These are phyloP conservation scores for Yamadazyma spencermartinsiae DNA, from an alignment of 1,139 yeast genomes.

Conservation along the genomic window DNA sequence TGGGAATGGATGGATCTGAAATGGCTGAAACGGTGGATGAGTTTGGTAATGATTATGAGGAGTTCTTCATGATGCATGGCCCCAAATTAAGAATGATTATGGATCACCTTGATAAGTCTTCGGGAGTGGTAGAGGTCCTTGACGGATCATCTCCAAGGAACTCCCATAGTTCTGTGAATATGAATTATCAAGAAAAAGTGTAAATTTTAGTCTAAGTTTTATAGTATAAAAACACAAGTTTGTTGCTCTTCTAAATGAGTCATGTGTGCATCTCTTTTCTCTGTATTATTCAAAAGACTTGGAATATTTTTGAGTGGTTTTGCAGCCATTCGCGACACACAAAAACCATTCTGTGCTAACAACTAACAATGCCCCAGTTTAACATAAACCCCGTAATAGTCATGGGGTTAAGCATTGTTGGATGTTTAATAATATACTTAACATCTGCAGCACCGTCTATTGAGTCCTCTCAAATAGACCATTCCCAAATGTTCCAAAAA, in stretches of 20 bases:
- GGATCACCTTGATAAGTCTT: conserved; percentile 14
- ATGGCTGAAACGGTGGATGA: conserved; percentile 33
- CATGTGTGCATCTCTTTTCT: not conserved
- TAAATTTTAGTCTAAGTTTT: conserved; percentile 1
- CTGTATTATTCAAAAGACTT: too few relatives aligned
- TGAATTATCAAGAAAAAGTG: conserved; percentile 14
- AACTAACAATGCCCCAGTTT: not conserved
- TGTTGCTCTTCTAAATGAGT: too few relatives aligned
- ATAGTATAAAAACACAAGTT: too few relatives aligned
- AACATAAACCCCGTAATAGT: not conserved
- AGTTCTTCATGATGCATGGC: conserved; percentile 20
- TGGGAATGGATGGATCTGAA: conserved; percentile 50
- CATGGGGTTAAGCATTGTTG: conserved; percentile 2
- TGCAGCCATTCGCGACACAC: not conserved
- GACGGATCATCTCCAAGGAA: conserved; percentile 18
- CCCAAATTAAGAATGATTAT: conserved; percentile 19
- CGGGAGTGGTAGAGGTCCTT: conserved; percentile 19
- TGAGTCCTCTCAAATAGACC: not conserved
- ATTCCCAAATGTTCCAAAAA: conserved; percentile 9
- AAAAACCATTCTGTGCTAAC: not conserved
- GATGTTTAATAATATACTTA: not conserved
- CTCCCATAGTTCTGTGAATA: conserved; percentile 16
- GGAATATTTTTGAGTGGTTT: too few relatives aligned
- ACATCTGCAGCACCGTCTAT: not conserved
- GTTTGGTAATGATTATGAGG: conserved; percentile 26